Percentiles rank a stretch among this genome's conserved stretches.
These are phyloP conservation scores for Filosporella fistucella DNA, from an alignment of 495 filamentous ascomycete genomes.

Conservation along the genomic window DNA sequence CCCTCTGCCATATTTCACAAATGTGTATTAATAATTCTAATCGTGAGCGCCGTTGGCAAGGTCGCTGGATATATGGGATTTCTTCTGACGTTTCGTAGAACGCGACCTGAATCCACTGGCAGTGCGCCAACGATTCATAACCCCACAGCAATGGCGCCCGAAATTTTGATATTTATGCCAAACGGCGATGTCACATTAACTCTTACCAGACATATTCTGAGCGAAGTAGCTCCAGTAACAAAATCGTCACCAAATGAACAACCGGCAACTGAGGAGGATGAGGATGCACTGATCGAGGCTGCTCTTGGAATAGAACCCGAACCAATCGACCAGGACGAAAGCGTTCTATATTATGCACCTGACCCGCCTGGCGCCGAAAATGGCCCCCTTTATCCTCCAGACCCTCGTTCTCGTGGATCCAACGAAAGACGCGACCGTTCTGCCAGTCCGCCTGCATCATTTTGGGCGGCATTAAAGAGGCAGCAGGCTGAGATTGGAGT, in stretches of 20 bases:
- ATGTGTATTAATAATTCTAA: too few species aligned
- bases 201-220: slow-evolving; percentile 1
- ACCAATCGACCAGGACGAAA: slow-evolving; percentile 7
- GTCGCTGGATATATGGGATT: too few species aligned
- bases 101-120: too few species aligned
- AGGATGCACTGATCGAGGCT: background rate
- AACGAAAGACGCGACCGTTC: slow-evolving; percentile 13
- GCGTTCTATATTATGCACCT: slow-evolving; percentile 10
- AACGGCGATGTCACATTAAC: slow-evolving; percentile 11
- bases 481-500: slow-evolving; percentile 4
- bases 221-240: background rate
- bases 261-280: background rate
- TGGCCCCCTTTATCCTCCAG: slow-evolving; percentile 9
- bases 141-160: slow-evolving; percentile 8
- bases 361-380: slow-evolving; percentile 2
- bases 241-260: background rate
- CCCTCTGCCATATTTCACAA: too few species aligned
- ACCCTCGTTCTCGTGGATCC: slow-evolving; percentile 8
- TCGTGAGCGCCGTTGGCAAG: too few species aligned
- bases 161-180: slow-evolving; percentile 10
- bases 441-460: slow-evolving; percentile 12
- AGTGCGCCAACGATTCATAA: too few species aligned
- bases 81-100: too few species aligned
- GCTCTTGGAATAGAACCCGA: background rate
- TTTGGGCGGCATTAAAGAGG: slow-evolving; percentile 12